A percentile compares a stretch with the other conserved stretches of the same genome.
Conservation (phyloP, 1,284 basidiomycete genomes). For the Schizophyllum commune region DNA sequence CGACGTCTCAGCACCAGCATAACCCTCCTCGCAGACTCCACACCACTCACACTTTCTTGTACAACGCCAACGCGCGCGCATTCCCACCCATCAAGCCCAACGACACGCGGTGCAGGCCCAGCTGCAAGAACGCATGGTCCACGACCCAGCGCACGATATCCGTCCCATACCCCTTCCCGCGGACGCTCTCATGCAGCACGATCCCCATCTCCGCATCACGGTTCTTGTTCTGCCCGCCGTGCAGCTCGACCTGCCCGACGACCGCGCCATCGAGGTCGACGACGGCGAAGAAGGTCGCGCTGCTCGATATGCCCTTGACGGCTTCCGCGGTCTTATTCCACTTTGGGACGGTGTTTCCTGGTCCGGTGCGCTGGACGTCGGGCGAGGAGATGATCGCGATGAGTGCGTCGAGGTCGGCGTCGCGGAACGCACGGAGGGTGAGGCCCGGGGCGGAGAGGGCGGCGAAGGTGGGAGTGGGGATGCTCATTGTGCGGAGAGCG, state of each 20-base stretch:
- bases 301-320: background rate
- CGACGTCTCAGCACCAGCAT: background rate
- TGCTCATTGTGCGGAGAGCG: background rate
- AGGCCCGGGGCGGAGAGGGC: background rate
- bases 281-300: background rate
- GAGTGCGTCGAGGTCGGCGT: background rate
- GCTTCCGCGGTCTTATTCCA: background rate
- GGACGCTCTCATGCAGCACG: constrained; percentile 7
- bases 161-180: constrained; percentile 26
- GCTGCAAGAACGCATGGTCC: constrained; percentile 24
- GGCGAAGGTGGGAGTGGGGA: background rate
- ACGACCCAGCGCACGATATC: constrained; percentile 24
- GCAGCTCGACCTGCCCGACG: background rate
- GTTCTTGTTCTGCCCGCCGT: background rate
- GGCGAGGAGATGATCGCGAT: background rate
- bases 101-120: constrained; percentile 26
- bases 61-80: constrained; percentile 21
- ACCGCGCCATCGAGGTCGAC: background rate
- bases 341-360: background rate
- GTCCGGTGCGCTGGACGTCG: background rate
- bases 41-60: constrained; percentile 27
- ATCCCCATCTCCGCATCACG: background rate
- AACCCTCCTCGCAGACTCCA: no score
- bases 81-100: constrained; percentile 24
- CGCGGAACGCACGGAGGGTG: background rate